These are phyloP conservation scores for Penicillium fimorum DNA, from an alignment of 495 filamentous ascomycete genomes.

Conservation along the genomic window DNA sequence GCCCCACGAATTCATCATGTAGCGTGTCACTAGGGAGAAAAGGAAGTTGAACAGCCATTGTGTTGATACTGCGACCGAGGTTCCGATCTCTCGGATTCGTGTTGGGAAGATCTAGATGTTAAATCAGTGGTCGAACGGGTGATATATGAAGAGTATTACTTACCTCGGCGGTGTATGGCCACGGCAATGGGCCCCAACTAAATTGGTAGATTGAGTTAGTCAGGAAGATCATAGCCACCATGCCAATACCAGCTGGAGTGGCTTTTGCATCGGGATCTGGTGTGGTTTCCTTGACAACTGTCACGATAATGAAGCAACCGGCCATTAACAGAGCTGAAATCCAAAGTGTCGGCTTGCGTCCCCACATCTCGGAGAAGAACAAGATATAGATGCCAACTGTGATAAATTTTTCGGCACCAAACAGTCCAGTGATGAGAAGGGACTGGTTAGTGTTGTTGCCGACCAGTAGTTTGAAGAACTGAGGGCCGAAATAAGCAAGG, in stretches of 20 bases:
- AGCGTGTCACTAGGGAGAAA: constrained; percentile 49
- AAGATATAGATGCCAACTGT: constrained; percentile 45
- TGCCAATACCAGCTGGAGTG: constrained; percentile 42
- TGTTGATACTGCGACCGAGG: constrained; percentile 40
- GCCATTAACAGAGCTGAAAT: constrained; percentile 49
- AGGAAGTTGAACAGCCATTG: constrained; percentile 55
- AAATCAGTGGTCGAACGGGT: not conserved
- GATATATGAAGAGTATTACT: not conserved
- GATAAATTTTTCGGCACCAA: constrained; percentile 50
- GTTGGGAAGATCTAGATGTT: constrained; percentile 44
- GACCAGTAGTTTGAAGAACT: constrained; percentile 49
- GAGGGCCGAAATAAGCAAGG: constrained; percentile 47
- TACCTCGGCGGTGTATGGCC: constrained; percentile 47
- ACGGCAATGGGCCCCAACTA: constrained; percentile 53
- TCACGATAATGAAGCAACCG: constrained; percentile 49
- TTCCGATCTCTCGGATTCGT: constrained; percentile 46
- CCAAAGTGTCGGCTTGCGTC: constrained; percentile 54
- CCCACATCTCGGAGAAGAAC: constrained; percentile 54
- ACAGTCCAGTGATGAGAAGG: constrained; percentile 49
- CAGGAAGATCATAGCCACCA: constrained; percentile 50
- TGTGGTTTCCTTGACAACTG: constrained; percentile 40
- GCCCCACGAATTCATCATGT: constrained; percentile 44
- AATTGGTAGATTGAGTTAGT: constrained; percentile 47
- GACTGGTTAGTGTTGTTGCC: constrained; percentile 38
- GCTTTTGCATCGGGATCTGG: constrained; percentile 29